These are phyloP conservation scores for Penicillium manginii DNA, from an alignment of 495 filamentous ascomycete species.

Conservation along the genomic window DNA sequence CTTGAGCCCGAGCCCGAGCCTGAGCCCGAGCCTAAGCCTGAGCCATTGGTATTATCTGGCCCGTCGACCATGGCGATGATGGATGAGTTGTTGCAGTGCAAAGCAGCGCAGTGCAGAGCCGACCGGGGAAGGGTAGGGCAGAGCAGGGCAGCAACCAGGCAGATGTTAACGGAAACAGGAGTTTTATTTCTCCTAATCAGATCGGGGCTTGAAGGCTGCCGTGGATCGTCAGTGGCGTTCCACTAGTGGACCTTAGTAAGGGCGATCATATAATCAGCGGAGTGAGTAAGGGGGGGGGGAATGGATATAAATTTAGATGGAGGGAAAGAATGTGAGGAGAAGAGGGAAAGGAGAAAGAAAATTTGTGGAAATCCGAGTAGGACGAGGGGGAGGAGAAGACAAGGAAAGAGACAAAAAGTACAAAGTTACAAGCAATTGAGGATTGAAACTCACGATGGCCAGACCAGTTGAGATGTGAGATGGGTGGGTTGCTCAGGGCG, in stretches of 20 bases:
- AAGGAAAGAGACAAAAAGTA: slow-evolving; percentile 6
- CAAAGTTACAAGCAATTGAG: not conserved
- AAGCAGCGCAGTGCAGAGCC: not conserved
- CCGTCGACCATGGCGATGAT: slow-evolving; percentile 17
- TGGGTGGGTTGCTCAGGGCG: slow-evolving; percentile 5
- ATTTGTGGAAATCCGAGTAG: not conserved
- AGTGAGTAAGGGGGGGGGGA: not conserved
- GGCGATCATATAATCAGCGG: not conserved
- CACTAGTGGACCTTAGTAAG: not conserved
- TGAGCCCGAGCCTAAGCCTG: slow-evolving; percentile 13
- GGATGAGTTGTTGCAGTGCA: not conserved
- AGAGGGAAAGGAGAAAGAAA: not conserved
- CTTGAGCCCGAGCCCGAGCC: too few relatives aligned
- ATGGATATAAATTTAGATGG: not conserved
- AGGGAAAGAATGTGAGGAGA: slow-evolving; percentile 4
- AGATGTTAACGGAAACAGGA: not conserved
- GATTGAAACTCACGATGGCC: not conserved
- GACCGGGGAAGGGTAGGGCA: not conserved
- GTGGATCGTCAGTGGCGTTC: slow-evolving; percentile 5
- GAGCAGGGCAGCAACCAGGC: not conserved
- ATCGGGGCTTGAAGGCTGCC: slow-evolving; percentile 1
- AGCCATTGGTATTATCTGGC: slow-evolving; percentile 11
- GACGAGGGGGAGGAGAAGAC: slow-evolving; percentile 9
- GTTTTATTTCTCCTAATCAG: slow-evolving; percentile 8
- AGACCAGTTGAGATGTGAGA: not conserved